phyloP scores from a whole-genome alignment of 139 green algal genomes.

The Choricystis sp. region DNA sequence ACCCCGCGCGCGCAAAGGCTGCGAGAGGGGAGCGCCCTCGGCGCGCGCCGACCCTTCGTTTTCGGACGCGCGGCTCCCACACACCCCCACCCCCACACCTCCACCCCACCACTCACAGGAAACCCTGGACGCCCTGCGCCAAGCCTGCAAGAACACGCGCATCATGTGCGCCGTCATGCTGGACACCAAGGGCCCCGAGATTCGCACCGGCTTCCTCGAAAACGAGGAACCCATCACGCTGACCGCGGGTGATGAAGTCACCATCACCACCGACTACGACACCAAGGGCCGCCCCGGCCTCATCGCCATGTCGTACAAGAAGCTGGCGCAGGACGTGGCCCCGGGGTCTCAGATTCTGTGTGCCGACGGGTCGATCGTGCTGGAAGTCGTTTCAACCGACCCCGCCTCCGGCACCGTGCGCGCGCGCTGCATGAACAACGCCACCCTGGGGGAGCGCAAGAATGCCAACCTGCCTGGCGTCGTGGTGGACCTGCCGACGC shows the following conservation, averaged over 20 bases:
- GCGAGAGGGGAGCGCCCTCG: too few relatives aligned
- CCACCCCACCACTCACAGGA: slow-evolving; percentile 31
- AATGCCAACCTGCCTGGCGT: slow-evolving; percentile 96
- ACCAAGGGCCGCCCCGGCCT: slow-evolving; percentile 50
- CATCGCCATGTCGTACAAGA: slow-evolving; percentile 86
- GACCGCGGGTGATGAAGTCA: slow-evolving; percentile 57
- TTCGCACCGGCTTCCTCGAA: slow-evolving; percentile 86
- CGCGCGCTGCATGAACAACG: slow-evolving; percentile 74
- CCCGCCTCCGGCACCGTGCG: slow-evolving; percentile 54
- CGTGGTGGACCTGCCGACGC: slow-evolving; percentile 87
- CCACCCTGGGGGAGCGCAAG: slow-evolving; percentile 91
- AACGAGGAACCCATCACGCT: slow-evolving; percentile 71
- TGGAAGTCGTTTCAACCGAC: slow-evolving; percentile 77
- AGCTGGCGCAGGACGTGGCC: slow-evolving; percentile 69
- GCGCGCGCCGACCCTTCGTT: too few relatives aligned
- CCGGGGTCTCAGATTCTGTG: slow-evolving; percentile 73
- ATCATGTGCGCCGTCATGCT: slow-evolving; percentile 97
- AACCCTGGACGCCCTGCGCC: slow-evolving; percentile 79
- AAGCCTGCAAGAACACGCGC: slow-evolving; percentile 67
- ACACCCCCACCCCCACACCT: not conserved
- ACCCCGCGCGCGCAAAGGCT: too few relatives aligned
- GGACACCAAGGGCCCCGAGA: slow-evolving; percentile 97
- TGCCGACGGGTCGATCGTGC: slow-evolving; percentile 88
- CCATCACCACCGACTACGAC: slow-evolving; percentile 87
- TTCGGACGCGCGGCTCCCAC: not conserved